Evolutionary conservation across 192 early-diverging fungal species (phyloP).

Genomic region (Obelidium mucronatum): DNA sequence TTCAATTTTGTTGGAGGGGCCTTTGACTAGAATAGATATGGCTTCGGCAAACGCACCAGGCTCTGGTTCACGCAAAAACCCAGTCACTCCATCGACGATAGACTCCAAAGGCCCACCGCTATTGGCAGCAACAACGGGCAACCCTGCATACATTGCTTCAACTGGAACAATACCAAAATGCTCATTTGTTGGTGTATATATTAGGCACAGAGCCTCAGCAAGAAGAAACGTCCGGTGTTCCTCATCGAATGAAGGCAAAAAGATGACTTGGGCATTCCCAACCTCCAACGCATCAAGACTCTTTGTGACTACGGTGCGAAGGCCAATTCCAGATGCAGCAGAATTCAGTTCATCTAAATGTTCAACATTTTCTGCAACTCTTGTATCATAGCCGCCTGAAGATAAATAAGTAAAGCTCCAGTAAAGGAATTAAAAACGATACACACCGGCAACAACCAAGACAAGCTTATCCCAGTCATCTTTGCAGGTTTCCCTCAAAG

Average conservation of each 20-base stretch:
- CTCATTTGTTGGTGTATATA: constrained; percentile 94
- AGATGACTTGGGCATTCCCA: constrained; percentile 68
- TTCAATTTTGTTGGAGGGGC: constrained; percentile 32
- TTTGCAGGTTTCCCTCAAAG: constrained; percentile 38
- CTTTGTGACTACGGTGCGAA: constrained; percentile 52
- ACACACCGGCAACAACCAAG: constrained; percentile 79
- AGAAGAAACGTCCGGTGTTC: constrained; percentile 79
- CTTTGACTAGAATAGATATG: constrained; percentile 59
- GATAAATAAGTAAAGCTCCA: neutral
- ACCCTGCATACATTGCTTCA: constrained; percentile 89
- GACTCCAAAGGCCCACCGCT: constrained; percentile 89
- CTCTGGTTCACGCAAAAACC: constrained; percentile 72
- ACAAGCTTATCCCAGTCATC: constrained; percentile 51
- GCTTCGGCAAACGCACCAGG: constrained; percentile 70
- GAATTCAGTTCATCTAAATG: constrained; percentile 75
- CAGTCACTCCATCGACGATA: constrained; percentile 74
- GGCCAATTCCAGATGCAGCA: constrained; percentile 56
- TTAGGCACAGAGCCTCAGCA: constrained; percentile 61
- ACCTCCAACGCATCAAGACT: constrained; percentile 29
- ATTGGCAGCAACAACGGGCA: constrained; percentile 89
- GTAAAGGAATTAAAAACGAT: neutral
- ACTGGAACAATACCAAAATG: constrained; percentile 98
- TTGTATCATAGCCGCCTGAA: constrained; percentile 84
- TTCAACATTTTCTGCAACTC: constrained; percentile 88
- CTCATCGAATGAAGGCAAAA: constrained; percentile 88